Evolutionary conservation across 768 basidiomycete species (phyloP).

Genomic region (Mycena galericulata): DNA sequence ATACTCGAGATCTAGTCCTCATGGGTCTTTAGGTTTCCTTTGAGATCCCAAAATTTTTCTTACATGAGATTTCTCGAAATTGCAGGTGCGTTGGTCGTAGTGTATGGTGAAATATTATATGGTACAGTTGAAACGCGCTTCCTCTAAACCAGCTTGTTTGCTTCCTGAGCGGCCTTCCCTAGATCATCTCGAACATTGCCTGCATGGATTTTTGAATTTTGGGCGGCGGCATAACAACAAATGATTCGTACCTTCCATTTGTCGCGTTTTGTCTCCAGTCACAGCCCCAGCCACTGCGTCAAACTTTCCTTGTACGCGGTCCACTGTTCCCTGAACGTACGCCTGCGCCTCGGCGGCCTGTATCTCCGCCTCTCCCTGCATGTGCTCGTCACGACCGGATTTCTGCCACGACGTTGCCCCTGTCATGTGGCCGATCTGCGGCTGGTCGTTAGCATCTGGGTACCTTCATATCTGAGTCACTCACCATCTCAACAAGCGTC

Average conservation of each 20-base stretch:
- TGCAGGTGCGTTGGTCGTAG: too few species aligned
- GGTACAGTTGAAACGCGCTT: not conserved
- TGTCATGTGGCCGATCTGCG: slow-evolving; percentile 30
- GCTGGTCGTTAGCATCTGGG: not conserved
- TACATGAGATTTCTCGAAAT: too few species aligned
- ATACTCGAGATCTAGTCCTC: too few species aligned
- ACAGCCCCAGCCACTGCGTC: slow-evolving; percentile 66
- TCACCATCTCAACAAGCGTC: slow-evolving; percentile 47
- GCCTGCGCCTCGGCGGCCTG: slow-evolving; percentile 61
- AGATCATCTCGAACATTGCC: slow-evolving; percentile 22
- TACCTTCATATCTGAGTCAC: not conserved
- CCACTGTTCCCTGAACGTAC: slow-evolving; percentile 60
- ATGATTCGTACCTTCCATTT: slow-evolving; percentile 35
- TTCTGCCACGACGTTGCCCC: slow-evolving; percentile 27
- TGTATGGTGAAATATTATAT: not conserved
- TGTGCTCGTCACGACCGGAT: slow-evolving; percentile 30
- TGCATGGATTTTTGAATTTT: not conserved
- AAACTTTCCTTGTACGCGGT: slow-evolving; percentile 60
- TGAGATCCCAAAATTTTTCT: too few species aligned
- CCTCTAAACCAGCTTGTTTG: slow-evolving; percentile 9
- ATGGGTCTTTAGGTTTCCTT: too few species aligned
- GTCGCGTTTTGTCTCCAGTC: slow-evolving; percentile 62
- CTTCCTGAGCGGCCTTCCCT: slow-evolving; percentile 28
- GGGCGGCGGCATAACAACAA: not conserved
- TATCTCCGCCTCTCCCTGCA: slow-evolving; percentile 56